Evolutionary conservation across 768 basidiomycete genomes (phyloP).

Genomic region (Favolaschia claudopus): DNA sequence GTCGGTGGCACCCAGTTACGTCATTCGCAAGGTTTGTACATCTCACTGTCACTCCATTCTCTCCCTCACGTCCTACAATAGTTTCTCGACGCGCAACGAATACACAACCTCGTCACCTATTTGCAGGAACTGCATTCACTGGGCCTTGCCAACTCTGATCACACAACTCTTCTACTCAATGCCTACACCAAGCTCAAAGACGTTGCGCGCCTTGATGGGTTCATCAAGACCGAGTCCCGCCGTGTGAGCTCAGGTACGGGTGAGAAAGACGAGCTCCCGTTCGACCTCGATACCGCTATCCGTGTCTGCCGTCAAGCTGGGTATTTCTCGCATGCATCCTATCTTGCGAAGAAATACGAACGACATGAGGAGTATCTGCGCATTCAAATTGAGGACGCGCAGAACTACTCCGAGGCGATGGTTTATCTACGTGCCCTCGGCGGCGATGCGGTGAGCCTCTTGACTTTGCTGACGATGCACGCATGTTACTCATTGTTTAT

Average conservation of each 20-base stretch:
- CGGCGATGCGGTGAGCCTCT: conserved; percentile 71
- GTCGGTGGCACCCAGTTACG: conserved; percentile 90
- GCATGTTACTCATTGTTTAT: background rate
- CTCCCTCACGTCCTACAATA: conserved; percentile 38
- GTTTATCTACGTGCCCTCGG: conserved; percentile 82
- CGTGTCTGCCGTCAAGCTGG: conserved; percentile 96
- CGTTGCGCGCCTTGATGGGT: conserved; percentile 83
- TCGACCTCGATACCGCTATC: conserved; percentile 97
- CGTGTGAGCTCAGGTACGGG: conserved; percentile 43
- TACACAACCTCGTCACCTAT: conserved; percentile 94
- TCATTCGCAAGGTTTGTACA: conserved; percentile 85
- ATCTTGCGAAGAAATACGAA: conserved; percentile 90
- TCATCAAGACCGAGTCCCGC: conserved; percentile 88
- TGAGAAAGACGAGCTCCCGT: conserved; percentile 79
- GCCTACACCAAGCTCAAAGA: conserved; percentile 98
- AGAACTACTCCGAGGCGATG: conserved; percentile 82
- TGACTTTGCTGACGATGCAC: background rate
- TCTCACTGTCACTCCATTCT: background rate
- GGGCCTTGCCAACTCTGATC: conserved; percentile 92
- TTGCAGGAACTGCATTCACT: conserved; percentile 93
- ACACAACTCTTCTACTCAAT: conserved; percentile 95
- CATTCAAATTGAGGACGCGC: conserved; percentile 94
- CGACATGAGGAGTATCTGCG: conserved; percentile 92
- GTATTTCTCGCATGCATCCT: conserved; percentile 94
- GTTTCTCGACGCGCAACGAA: conserved; percentile 97